phyloP scores from a whole-genome alignment of 2,329 filamentous ascomycete genomes.

The Fusarium guadeloupense region DNA sequence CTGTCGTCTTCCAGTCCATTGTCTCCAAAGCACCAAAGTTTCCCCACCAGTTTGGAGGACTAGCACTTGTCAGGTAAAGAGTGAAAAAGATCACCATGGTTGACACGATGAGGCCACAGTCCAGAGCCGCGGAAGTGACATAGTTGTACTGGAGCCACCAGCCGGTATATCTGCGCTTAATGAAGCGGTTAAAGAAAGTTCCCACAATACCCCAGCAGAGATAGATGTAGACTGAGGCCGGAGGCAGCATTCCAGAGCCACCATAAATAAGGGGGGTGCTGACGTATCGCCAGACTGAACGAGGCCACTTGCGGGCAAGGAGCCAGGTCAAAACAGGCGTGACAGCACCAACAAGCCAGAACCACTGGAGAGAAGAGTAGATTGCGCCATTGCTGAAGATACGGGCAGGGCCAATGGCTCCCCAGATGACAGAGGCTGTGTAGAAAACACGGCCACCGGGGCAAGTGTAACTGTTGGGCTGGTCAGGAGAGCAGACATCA shows the following conservation, averaged over 20 bases:
- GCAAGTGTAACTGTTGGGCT: conserved; percentile 67
- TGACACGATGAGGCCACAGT: conserved; percentile 72
- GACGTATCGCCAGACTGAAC: conserved; percentile 70
- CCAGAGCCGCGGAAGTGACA: conserved; percentile 75
- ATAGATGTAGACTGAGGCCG: conserved; percentile 76
- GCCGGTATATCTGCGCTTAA: conserved; percentile 70
- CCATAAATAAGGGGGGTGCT: conserved; percentile 75
- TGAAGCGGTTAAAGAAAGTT: conserved; percentile 72
- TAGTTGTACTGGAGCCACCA: conserved; percentile 87
- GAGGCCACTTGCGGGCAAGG: conserved; percentile 68
- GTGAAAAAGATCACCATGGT: conserved; percentile 77
- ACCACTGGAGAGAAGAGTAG: conserved; percentile 73
- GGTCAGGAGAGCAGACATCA: conserved; percentile 64
- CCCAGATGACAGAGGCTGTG: conserved; percentile 77
- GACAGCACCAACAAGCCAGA: conserved; percentile 73
- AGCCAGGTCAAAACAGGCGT: conserved; percentile 72
- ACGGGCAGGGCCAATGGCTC: conserved; percentile 74
- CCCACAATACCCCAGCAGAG: conserved; percentile 76
- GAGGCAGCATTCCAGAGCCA: conserved; percentile 69
- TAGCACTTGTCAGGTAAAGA: conserved; percentile 66
- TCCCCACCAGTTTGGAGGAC: conserved; percentile 70
- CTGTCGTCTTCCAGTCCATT: conserved; percentile 55
- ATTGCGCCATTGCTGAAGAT: conserved; percentile 72
- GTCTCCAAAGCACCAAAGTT: conserved; percentile 60
- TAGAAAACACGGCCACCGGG: conserved; percentile 67